Evolutionary conservation across 164 flowering plant genomes (phyloP), one percentile per base, ranked within the genome.

Genomic region (Stephania yunnanensis): DNA sequence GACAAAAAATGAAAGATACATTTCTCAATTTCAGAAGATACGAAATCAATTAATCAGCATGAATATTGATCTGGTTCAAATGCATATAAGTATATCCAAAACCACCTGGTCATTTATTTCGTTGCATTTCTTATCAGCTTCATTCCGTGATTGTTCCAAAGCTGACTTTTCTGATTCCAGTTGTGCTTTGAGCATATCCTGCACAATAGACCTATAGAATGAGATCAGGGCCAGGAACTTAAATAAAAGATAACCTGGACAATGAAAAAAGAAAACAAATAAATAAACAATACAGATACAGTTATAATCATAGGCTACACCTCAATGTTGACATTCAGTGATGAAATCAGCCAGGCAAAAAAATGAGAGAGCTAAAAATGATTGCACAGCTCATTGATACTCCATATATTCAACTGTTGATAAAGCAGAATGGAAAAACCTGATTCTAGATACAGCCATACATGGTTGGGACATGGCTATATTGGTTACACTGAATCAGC

Each of bases 31-130:
- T 19, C 20, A 61, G 25, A 61, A 61, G 10, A 61, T n/a, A 61
- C 20, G 20, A 61, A 61, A 6, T 19, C 25, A 7, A 61, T n/a
- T 10, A 4, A 61, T 61, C 66, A 61, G 66, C 25, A 61, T 19
- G 66, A n/a, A 61, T 25, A n/a, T 61, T 25, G 20, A 19, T 1
- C 25, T 6, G 8, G 25, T 10, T 46, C 20, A 53, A 31, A 7
- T 12, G 52, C 10, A 11, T 9, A 20, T 58, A 11, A 17, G 63
- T 12, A 50, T 31, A 66, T 13, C 22, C 70, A 13, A 30, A 6
- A 58, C 46, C 46, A 92, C 97, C 95, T 91, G 97, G 80, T 95
- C 97, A 84, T 92, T 86, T 48, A 92, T 74, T 78, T 95, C 99
- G 78, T 71, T 77, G 80, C 87, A 93, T 74, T 90, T 91, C 74